A percentile compares a stretch with the other conserved stretches of the same genome.
These are phyloP conservation scores for Citrullus mucosospermus DNA, from an alignment of 306 rosid genomes.

Conservation along the genomic window DNA sequence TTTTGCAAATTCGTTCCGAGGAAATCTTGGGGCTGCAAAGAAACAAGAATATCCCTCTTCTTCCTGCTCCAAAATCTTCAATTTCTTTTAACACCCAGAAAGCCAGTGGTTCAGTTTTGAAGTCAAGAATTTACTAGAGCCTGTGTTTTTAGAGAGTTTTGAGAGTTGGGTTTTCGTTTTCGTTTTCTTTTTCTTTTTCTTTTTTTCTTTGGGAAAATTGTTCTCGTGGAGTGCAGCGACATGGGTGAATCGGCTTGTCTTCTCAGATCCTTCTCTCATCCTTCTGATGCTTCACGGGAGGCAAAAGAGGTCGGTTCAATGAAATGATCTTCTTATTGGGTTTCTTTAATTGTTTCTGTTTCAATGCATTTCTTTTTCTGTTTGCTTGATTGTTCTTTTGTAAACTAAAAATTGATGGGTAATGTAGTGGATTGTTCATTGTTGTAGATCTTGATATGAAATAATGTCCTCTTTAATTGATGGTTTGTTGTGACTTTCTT, in stretches of 20 bases:
- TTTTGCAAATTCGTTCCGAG: background rate
- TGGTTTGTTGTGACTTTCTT: background rate
- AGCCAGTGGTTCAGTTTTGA: background rate
- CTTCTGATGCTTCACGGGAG: slow-evolving; percentile 28
- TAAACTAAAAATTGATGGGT: background rate
- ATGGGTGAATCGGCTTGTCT: slow-evolving; percentile 61
- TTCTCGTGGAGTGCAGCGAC: background rate
- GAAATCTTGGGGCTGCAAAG: background rate
- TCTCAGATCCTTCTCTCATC: slow-evolving; percentile 45
- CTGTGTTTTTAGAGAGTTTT: background rate
- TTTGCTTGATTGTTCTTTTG: background rate
- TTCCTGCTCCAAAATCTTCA: background rate
- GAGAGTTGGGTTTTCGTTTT: background rate
- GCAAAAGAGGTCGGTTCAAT: slow-evolving; percentile 33
- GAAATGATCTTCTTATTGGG: background rate
- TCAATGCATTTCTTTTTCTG: background rate
- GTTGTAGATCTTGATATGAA: background rate
- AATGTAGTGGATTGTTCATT: background rate
- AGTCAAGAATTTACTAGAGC: background rate
- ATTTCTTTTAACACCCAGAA: background rate
- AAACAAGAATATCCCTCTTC: background rate
- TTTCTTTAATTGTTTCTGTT: background rate
- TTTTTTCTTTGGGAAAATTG: background rate
- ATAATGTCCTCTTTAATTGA: background rate
- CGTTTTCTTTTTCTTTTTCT: no score